These are phyloP conservation scores for Sugiyamaella americana DNA, from an alignment of 805 yeast species.

Conservation along the genomic window DNA sequence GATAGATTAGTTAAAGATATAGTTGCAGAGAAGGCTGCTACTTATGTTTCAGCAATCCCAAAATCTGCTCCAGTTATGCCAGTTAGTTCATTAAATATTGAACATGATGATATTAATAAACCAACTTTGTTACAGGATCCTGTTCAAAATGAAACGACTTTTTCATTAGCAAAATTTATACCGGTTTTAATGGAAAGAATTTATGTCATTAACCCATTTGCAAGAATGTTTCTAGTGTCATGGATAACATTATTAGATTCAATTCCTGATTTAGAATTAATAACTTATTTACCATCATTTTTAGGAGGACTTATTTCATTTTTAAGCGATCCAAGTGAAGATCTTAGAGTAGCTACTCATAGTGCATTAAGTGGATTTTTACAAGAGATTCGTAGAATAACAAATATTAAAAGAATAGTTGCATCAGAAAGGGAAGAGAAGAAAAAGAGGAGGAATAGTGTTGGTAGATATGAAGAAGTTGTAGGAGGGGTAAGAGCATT, in stretches of 20 bases:
- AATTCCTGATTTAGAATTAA: constrained; percentile 83
- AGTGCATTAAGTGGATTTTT: constrained; percentile 67
- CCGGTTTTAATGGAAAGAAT: constrained; percentile 89
- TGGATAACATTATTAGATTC: constrained; percentile 93
- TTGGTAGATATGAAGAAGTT: constrained; percentile 4
- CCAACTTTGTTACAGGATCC: constrained; percentile 30
- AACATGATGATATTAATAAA: constrained; percentile 33
- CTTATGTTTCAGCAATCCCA: constrained; percentile 47
- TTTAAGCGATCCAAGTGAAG: constrained; percentile 75
- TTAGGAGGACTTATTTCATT: constrained; percentile 77
- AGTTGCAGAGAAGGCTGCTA: constrained; percentile 89
- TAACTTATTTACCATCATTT: constrained; percentile 83
- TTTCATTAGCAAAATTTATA: constrained; percentile 78
- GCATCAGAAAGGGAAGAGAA: constrained; percentile 2
- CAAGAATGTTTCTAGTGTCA: constrained; percentile 83
- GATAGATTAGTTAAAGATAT: constrained; percentile 90
- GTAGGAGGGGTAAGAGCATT: background rate
- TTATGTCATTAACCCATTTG: constrained; percentile 86
- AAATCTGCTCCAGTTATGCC: constrained; percentile 49
- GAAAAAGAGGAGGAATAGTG: background rate
- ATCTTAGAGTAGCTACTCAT: constrained; percentile 80
- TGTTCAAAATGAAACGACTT: constrained; percentile 54
- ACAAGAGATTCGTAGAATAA: constrained; percentile 72
- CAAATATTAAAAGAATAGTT: constrained; percentile 52
- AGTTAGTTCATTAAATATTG: constrained; percentile 11